Percentiles rank a stretch among this genome's conserved stretches.
Conservation (phyloP, 352 stramenopile genomes). For the Phytophthora colocasiae region DNA sequence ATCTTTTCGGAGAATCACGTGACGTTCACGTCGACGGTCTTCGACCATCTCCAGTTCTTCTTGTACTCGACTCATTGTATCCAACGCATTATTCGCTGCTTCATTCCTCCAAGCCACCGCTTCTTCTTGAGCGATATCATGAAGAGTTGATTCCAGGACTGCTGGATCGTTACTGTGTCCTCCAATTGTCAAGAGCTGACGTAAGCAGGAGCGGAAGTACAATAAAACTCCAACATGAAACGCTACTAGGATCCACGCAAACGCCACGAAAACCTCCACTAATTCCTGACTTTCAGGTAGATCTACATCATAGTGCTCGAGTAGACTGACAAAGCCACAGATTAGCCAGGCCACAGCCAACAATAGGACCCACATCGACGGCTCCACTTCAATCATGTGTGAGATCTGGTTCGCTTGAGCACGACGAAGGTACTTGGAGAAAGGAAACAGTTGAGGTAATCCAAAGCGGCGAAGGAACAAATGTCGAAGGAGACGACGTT, state of each 20-base stretch:
- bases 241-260: constrained; percentile 38
- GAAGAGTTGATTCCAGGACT: constrained; percentile 10
- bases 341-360: constrained; percentile 49
- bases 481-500: constrained; percentile 48
- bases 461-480: constrained; percentile 50
- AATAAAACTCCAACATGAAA: constrained; percentile 42
- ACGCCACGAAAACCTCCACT: constrained; percentile 39
- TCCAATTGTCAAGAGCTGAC: constrained; percentile 37
- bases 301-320: constrained; percentile 15
- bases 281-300: constrained; percentile 33
- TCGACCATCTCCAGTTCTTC: constrained; percentile 32
- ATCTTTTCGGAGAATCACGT: constrained; percentile 27
- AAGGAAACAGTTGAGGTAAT: constrained; percentile 61
- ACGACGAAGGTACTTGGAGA: constrained; percentile 78
- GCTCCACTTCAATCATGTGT: constrained; percentile 77
- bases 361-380: constrained; percentile 68
- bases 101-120: constrained; percentile 19
- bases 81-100: constrained; percentile 21
- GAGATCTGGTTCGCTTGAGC: constrained; percentile 79
- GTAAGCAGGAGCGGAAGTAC: constrained; percentile 46
- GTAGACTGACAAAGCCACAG: constrained; percentile 26
- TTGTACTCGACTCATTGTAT: constrained; percentile 25
- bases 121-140: constrained; percentile 29
- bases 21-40: constrained; percentile 16
- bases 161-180: constrained; percentile 26